Percentiles rank a stretch among this genome's conserved stretches.
Evolutionary conservation across 805 yeast species (phyloP).

Genomic region (Schizosaccharomyces cryophilus): DNA sequence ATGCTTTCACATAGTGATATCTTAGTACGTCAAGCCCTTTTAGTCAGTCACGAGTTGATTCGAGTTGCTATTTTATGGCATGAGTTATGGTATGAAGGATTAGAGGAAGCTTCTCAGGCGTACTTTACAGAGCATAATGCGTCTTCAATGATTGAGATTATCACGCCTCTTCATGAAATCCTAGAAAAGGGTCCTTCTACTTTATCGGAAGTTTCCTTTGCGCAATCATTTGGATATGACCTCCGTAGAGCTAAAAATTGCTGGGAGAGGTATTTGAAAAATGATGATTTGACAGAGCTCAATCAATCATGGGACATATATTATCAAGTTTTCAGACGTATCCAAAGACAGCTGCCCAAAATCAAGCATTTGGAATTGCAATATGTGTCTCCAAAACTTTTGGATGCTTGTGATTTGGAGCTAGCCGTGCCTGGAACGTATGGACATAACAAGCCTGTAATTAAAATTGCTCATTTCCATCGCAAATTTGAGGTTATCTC

Average conservation of each 20-base stretch:
- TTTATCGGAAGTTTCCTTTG: slow-evolving; percentile 72
- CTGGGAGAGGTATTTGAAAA: slow-evolving; percentile 62
- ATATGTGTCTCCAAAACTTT: slow-evolving; percentile 74
- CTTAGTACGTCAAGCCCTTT: slow-evolving; percentile 72
- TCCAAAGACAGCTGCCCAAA: slow-evolving; percentile 71
- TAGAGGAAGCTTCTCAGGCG: slow-evolving; percentile 84
- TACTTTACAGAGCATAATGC: slow-evolving; percentile 87
- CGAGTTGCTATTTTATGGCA: slow-evolving; percentile 93
- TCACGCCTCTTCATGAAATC: slow-evolving; percentile 72
- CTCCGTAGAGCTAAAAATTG: slow-evolving; percentile 80
- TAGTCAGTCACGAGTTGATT: slow-evolving; percentile 75
- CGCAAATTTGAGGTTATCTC: slow-evolving; percentile 68
- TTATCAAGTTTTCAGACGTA: slow-evolving; percentile 75
- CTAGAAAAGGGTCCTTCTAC: slow-evolving; percentile 71
- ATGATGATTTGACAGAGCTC: slow-evolving; percentile 63
- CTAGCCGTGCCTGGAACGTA: slow-evolving; percentile 89
- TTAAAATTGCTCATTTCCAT: slow-evolving; percentile 51
- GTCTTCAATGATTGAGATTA: slow-evolving; percentile 79
- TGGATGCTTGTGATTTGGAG: slow-evolving; percentile 54
- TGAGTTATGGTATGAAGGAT: slow-evolving; percentile 92
- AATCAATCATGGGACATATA: slow-evolving; percentile 98
- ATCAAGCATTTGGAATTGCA: slow-evolving; percentile 66
- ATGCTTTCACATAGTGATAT: slow-evolving; percentile 70
- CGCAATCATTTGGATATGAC: slow-evolving; percentile 81
- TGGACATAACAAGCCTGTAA: slow-evolving; percentile 54